Conservation (phyloP, 1,284 basidiomycete genomes). For the Ganoderma lucidum region DNA sequence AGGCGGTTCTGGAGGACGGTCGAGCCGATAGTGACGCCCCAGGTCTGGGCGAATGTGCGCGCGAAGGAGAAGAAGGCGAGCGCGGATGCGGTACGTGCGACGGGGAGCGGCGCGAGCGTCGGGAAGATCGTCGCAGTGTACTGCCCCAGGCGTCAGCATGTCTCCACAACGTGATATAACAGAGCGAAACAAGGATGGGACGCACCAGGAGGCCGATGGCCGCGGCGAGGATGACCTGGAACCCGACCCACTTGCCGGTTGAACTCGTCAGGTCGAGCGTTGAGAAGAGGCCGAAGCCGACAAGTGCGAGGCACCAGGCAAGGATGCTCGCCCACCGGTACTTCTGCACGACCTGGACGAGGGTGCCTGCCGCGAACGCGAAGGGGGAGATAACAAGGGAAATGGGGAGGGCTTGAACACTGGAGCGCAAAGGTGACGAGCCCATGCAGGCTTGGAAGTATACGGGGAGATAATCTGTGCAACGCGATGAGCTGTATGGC, state of each 20-base stretch:
- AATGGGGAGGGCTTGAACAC: conserved; percentile 22
- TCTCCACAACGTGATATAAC: too few relatives aligned
- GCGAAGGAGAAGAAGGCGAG: conserved; percentile 47
- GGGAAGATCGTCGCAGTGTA: conserved; percentile 36
- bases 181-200: neutral
- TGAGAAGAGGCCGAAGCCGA: conserved; percentile 41
- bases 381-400: conserved; percentile 35
- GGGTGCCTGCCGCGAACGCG: conserved; percentile 36
- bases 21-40: conserved; percentile 30
- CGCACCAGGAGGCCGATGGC: conserved; percentile 24
- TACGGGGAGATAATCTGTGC: conserved; percentile 30
- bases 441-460: conserved; percentile 22
- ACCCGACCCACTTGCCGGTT: conserved; percentile 42
- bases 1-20: conserved; percentile 33
- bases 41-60: conserved; percentile 41
- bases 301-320: conserved; percentile 40
- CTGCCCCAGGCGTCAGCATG: neutral
- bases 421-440: conserved; percentile 14
- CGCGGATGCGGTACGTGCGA: conserved; percentile 42
- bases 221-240: conserved; percentile 25
- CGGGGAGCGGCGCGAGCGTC: conserved; percentile 45
- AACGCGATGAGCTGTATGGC: conserved; percentile 22
- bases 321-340: conserved; percentile 39
- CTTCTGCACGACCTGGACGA: conserved; percentile 33
- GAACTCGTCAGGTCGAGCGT: conserved; percentile 36